A percentile compares a stretch with the other conserved stretches of the same genome.
Conservation (phyloP, 257 asterid genomes). For the Solanum dulcamara region DNA sequence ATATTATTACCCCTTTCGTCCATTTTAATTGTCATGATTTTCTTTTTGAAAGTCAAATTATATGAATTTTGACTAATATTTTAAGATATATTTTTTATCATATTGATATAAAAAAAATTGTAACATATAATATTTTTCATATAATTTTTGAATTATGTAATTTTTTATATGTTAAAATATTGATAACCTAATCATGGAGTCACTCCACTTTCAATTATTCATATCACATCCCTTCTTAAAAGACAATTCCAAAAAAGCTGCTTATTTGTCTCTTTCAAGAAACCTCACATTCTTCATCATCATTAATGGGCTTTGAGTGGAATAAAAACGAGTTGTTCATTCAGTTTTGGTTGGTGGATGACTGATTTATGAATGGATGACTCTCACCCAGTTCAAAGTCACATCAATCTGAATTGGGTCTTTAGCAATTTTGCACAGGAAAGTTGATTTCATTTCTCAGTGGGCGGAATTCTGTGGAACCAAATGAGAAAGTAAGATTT, state of each 20-base stretch:
- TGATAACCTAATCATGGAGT: neutral
- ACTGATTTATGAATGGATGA: no score
- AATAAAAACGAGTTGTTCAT: neutral
- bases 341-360: neutral
- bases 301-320: neutral
- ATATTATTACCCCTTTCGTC: no score
- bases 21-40: no score
- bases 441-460: neutral
- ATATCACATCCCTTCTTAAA: neutral
- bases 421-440: neutral
- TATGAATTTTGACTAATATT: no score
- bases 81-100: no score
- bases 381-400: neutral
- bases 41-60: no score
- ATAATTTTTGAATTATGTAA: no score
- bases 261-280: neutral
- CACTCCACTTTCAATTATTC: neutral
- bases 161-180: no score
- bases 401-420: neutral
- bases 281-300: neutral
- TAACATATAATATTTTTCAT: no score
- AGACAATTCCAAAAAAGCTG: neutral
- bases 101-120: no score
- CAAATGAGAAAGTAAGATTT: neutral
- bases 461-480: neutral